Evolutionary conservation across 768 basidiomycete species (phyloP), one percentile per base, ranked within the genome.

Genomic region (Lactarius hatsudake): DNA sequence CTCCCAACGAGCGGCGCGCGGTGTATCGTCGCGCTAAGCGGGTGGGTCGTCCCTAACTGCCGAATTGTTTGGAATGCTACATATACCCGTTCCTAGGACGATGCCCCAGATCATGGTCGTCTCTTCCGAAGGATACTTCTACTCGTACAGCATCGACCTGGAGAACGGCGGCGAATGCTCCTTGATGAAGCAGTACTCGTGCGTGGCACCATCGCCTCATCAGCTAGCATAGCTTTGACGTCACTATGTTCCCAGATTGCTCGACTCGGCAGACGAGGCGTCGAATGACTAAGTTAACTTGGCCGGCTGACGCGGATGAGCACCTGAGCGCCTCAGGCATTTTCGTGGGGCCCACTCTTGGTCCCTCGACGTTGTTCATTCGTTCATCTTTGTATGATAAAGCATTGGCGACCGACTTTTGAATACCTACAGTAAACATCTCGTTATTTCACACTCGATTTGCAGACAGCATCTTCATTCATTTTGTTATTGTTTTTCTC

Each of bases 71-170:
- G 61, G 40, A n/a, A 57, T 15, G 38, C 64, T 56, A 9, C 23
- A 6, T 5, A 7, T 5, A 23, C 2, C 2, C 34, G 26, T 26
- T 30, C 48, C 18, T 73, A 95, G 93, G 20, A 94, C 94, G 8
- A 91, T 93, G 78, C 96, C 96, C 0, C 96, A 99, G 67, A 90
- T 98, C 13, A 96, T 97, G 93, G 95, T 99, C 28, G 86, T 98
- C 64, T 95, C 94, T 0, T 91, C 93, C 0, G 95, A 98, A 65
- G 96, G 96, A 1, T 91, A 94, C 72, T 96, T 97, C 76, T 98
- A 99, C 74, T 87, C 90, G 18, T 98, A 98, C 77, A 92, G 84
- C 72, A 96, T 99, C 73, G 96, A 99, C 78, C 78, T 98, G 67
- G 96, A 99, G 77, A 89, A 90, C 61, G 96, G 96, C 3, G 96